A percentile compares a stretch with the other conserved stretches of the same genome.
Conservation (phyloP, 139 green algal genomes). For the Coelastrella sp. region DNA sequence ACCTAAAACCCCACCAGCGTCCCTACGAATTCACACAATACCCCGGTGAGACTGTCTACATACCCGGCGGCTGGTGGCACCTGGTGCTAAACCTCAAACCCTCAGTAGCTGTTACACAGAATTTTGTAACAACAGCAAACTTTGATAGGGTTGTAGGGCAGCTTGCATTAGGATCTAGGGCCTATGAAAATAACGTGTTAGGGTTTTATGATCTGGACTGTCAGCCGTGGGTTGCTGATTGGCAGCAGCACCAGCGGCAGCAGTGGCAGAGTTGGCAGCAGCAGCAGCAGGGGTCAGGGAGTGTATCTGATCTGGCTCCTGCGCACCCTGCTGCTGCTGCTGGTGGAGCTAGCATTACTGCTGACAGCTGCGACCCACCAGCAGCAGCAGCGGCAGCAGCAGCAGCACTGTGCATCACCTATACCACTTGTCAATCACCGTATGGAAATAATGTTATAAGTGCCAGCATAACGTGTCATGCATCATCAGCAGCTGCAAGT, state of each 20-base stretch:
- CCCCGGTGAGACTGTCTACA: constrained; percentile 88
- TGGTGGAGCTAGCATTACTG: neutral
- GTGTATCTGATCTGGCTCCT: neutral
- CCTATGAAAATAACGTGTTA: neutral
- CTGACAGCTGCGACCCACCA: neutral
- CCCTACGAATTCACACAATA: constrained; percentile 28
- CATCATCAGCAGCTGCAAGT: too few species aligned
- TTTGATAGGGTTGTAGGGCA: constrained; percentile 26
- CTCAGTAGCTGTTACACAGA: constrained; percentile 86
- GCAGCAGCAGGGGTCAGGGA: neutral
- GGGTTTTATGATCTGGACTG: constrained; percentile 12
- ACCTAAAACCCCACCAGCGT: constrained; percentile 18
- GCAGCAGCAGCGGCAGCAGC: constrained; percentile 8
- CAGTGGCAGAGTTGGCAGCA: constrained; percentile 18
- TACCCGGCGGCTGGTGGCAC: constrained; percentile 94
- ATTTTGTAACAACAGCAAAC: constrained; percentile 63
- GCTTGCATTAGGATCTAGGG: constrained; percentile 1
- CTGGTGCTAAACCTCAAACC: constrained; percentile 89
- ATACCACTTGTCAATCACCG: too few species aligned
- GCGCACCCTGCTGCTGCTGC: neutral
- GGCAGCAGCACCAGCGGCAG: constrained; percentile 42
- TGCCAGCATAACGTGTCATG: too few species aligned
- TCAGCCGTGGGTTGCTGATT: neutral
- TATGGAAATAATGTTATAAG: too few species aligned
- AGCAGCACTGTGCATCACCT: neutral